These are phyloP conservation scores for Amanita pallidorosea DNA, from an alignment of 768 basidiomycete species.

Conservation along the genomic window DNA sequence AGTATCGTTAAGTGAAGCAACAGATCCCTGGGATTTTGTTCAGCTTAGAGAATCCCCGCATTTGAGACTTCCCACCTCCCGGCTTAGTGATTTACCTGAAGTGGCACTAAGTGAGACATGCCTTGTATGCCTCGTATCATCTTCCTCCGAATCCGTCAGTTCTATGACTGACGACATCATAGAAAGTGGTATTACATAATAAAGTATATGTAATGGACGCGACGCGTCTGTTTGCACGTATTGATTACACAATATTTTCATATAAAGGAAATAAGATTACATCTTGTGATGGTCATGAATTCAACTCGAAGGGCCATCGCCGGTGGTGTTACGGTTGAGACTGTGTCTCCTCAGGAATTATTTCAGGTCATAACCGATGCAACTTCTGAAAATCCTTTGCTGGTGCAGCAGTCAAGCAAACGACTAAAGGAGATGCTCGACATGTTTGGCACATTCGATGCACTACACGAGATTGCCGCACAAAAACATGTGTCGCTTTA, in stretches of 20 bases:
- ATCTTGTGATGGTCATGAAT: not conserved
- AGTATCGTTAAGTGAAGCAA: not conserved
- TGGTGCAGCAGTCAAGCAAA: conserved; percentile 37
- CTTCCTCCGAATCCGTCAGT: conserved; percentile 13
- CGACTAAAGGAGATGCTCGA: conserved; percentile 61
- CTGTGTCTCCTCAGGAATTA: conserved; percentile 35
- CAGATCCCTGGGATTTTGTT: not conserved
- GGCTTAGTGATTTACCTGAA: not conserved
- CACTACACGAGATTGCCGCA: conserved; percentile 64
- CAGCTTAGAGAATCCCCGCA: not conserved
- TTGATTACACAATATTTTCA: no score
- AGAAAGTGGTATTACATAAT: not conserved
- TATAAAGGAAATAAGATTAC: no score
- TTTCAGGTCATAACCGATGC: conserved; percentile 56
- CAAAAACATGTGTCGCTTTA: conserved; percentile 46
- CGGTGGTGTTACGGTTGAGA: not conserved
- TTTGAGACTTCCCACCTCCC: not conserved
- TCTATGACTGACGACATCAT: conserved; percentile 10
- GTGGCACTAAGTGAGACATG: not conserved
- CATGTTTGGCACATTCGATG: conserved; percentile 60
- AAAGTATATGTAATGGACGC: not conserved
- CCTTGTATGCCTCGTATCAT: not conserved
- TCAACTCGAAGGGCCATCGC: not conserved
- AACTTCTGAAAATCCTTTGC: conserved; percentile 61
- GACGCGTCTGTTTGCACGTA: conserved; percentile 5